Conservation (phyloP, 2,329 filamentous ascomycete species). For the Penicillium oxalicum region DNA sequence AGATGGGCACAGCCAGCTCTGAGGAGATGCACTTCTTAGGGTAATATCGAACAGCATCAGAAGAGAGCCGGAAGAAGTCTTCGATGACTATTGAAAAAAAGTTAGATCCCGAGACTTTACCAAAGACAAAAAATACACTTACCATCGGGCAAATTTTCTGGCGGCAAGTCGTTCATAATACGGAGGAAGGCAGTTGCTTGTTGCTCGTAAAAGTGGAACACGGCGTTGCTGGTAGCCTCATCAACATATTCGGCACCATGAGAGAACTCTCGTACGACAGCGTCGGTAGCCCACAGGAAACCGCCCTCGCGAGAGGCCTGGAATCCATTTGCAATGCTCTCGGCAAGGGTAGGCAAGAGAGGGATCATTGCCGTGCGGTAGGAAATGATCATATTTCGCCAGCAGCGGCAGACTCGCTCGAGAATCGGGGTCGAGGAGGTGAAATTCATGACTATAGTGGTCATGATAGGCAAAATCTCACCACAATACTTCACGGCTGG, state of each 20-base stretch:
- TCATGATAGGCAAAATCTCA: constrained; percentile 82
- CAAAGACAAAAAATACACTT: constrained; percentile 21
- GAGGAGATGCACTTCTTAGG: constrained; percentile 77
- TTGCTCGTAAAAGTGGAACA: constrained; percentile 91
- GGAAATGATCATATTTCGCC: constrained; percentile 94
- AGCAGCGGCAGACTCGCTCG: constrained; percentile 89
- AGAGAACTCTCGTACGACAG: constrained; percentile 91
- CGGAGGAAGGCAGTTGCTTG: constrained; percentile 86
- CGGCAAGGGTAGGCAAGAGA: constrained; percentile 75
- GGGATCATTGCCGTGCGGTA: constrained; percentile 86
- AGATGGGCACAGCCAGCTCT: constrained; percentile 70
- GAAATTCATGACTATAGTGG: constrained; percentile 83
- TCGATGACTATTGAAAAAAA: constrained; percentile 61
- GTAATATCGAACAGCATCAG: constrained; percentile 90
- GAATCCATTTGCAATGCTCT: constrained; percentile 82
- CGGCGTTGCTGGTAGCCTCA: constrained; percentile 71
- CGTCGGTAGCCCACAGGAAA: constrained; percentile 97
- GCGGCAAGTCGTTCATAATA: constrained; percentile 77
- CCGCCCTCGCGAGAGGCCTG: constrained; percentile 82
- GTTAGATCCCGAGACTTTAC: constrained; percentile 7
- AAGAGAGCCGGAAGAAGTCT: constrained; percentile 89
- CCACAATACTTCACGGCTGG: constrained; percentile 95
- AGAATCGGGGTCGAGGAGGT: constrained; percentile 80
- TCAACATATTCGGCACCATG: constrained; percentile 83
- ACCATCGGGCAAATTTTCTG: constrained; percentile 67